These are phyloP conservation scores for Rhodotorula sp. DNA, from an alignment of 1,284 basidiomycete genomes.

Conservation along the genomic window DNA sequence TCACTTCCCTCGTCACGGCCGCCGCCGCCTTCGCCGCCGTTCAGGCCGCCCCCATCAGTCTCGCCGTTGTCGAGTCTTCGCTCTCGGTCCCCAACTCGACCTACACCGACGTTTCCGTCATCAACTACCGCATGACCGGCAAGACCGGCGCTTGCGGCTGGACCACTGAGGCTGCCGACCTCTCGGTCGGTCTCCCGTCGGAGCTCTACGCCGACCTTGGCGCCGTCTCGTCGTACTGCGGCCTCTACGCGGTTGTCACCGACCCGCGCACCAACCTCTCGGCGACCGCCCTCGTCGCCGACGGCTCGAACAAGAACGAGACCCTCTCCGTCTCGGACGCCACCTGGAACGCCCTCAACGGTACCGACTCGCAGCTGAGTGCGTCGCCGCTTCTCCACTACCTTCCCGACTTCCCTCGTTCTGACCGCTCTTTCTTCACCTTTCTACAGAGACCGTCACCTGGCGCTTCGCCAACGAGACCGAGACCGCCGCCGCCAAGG, in stretches of 20 bases:
- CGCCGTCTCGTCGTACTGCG: conserved; percentile 39
- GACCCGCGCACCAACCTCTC: conserved; percentile 25
- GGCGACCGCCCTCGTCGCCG: conserved; percentile 35
- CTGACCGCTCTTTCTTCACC: neutral
- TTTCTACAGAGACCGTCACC: conserved; percentile 26
- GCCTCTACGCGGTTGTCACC: conserved; percentile 34
- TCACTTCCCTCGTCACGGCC: conserved; percentile 19
- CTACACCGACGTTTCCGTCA: conserved; percentile 3
- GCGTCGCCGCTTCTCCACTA: conserved; percentile 1
- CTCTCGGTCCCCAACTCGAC: conserved; percentile 20
- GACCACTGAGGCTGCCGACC: conserved; percentile 28
- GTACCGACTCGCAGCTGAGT: conserved; percentile 26
- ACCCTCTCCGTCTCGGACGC: conserved; percentile 38
- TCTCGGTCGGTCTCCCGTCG: conserved; percentile 39
- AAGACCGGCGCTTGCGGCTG: conserved; percentile 38
- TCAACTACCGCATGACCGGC: conserved; percentile 19
- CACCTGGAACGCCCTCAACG: conserved; percentile 35
- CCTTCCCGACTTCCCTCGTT: neutral
- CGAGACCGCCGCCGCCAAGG: conserved; percentile 38
- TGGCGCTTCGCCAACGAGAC: conserved; percentile 41
- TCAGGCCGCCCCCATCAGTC: conserved; percentile 1
- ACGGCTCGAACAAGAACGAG: conserved; percentile 31
- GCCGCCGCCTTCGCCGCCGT: conserved; percentile 11
- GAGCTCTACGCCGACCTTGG: conserved; percentile 34
- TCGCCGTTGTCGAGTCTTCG: conserved; percentile 13